Base-by-base conservation (phyloP, 2,329 filamentous ascomycete genomes). In the Harringtonia lauricola region DNA sequence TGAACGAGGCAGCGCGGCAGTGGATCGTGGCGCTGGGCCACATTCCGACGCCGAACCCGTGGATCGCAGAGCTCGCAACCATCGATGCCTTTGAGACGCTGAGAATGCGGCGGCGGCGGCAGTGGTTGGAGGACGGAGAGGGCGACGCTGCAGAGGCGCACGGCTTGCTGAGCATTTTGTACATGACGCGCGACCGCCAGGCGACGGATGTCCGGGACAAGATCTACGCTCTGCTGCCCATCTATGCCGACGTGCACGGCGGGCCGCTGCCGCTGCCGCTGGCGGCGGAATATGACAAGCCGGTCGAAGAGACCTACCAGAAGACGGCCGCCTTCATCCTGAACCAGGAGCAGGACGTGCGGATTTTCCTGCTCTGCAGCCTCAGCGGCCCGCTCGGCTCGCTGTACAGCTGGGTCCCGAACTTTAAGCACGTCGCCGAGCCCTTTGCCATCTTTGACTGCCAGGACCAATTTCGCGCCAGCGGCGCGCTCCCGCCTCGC, bases 151-250 rank as follows among this genome's bases (percentile, higher is more conserved):
- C 30, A n/a, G 30, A 33, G 7, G 4, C 30, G 14, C 30, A 8
- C 30, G 15, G 14, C 30, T 15, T 33, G 30, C 14, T 33, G 30
- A 15, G 14, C 14, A 33, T 33, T 15, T 15, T 43, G 42, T 28
- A 38, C 14, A 24, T 30, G 28, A 29, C 22, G 12, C 30, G 28
- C 13, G 30, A 28, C 12, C n/a, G 19, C 12, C 24, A 44, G 13
- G 36, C 42, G n/a, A 35, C 36, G 2, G 36, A 44, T 22, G 18
- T 24, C 17, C 28, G 42, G 13, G 42, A 44, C 21, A 44, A 44
- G 36, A 31, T 44, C 28, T 44, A 44, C 31, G 36, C 36, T 10
- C 28, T 44, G 12, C 36, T 44, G 14, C 29, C 39, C 30, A 33
- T 33, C 30, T 33, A 33, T n/a, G 15, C 30, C 14, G 30, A 33